A percentile compares a stretch with the other conserved stretches of the same genome.
These are phyloP conservation scores for Oidiodendron maius DNA, from an alignment of 495 filamentous ascomycete species.

Conservation along the genomic window DNA sequence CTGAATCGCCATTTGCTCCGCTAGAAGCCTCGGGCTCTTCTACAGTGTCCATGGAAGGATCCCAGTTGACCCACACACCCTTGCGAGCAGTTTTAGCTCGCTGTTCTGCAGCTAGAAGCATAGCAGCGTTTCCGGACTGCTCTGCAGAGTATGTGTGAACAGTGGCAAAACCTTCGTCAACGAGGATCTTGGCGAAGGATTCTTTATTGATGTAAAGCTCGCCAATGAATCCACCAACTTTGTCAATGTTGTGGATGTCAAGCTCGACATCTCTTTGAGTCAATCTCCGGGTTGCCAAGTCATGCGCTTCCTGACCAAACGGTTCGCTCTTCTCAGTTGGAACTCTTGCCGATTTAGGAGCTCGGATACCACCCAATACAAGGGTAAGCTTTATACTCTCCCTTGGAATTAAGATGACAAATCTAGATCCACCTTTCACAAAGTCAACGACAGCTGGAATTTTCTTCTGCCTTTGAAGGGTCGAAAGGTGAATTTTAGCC, in stretches of 20 bases:
- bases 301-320: slow-evolving; percentile 90
- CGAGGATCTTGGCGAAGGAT: slow-evolving; percentile 88
- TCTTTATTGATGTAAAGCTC: slow-evolving; percentile 90
- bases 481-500: slow-evolving; percentile 85
- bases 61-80: slow-evolving; percentile 89
- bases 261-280: slow-evolving; percentile 97
- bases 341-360: slow-evolving; percentile 80
- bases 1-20: slow-evolving; percentile 39
- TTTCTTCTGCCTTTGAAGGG: slow-evolving; percentile 81
- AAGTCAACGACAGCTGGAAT: slow-evolving; percentile 96
- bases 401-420: slow-evolving; percentile 85
- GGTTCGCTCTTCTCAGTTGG: slow-evolving; percentile 80
- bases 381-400: slow-evolving; percentile 94
- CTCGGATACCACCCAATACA: slow-evolving; percentile 88
- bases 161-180: slow-evolving; percentile 88
- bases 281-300: slow-evolving; percentile 78
- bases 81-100: slow-evolving; percentile 81
- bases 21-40: slow-evolving; percentile 43
- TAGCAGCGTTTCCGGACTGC: slow-evolving; percentile 81
- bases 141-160: slow-evolving; percentile 95
- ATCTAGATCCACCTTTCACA: slow-evolving; percentile 91
- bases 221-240: slow-evolving; percentile 95
- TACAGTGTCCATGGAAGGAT: slow-evolving; percentile 67
- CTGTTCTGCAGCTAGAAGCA: slow-evolving; percentile 82
- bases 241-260: slow-evolving; percentile 90